A percentile compares a stretch with the other conserved stretches of the same genome.
These are phyloP conservation scores for Aspergillus novoparasiticus DNA, from an alignment of 2,329 filamentous ascomycete species.

Conservation along the genomic window DNA sequence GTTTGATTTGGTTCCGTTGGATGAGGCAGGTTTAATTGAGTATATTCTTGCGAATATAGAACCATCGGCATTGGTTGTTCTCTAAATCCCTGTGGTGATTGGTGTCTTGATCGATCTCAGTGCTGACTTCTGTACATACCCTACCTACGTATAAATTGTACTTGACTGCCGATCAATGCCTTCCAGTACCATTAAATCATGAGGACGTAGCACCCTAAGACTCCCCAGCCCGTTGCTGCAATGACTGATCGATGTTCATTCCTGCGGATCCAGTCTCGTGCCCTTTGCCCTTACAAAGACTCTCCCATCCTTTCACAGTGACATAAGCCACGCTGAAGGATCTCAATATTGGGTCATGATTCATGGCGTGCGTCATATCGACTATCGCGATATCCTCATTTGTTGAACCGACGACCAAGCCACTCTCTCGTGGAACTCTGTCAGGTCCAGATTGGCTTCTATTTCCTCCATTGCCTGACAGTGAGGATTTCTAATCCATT, in stretches of 20 bases:
- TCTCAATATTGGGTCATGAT: not conserved
- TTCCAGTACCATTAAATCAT: not conserved
- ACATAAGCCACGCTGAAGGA: not conserved
- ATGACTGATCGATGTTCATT: not conserved
- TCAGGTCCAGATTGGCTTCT: not conserved
- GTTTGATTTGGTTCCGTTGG: too few relatives aligned
- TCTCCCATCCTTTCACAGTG: not conserved
- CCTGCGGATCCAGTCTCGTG: not conserved
- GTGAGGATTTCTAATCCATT: not conserved
- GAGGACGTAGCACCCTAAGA: not conserved
- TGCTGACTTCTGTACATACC: not conserved
- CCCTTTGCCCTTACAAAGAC: not conserved
- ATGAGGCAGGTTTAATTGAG: too few relatives aligned
- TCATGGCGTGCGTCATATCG: slow-evolving; percentile 3
- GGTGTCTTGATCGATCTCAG: not conserved
- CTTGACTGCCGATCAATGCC: not conserved
- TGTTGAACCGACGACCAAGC: not conserved
- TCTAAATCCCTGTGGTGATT: too few relatives aligned
- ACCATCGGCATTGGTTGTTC: too few relatives aligned
- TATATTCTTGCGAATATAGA: too few relatives aligned
- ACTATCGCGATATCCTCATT: not conserved
- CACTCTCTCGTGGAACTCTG: not conserved
- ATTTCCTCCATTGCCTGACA: not conserved
- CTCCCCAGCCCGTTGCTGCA: not conserved
- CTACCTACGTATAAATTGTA: too few relatives aligned